Evolutionary conservation across 129 eudicot species (phyloP).

Genomic region (Smallanthus sonchifolius): DNA sequence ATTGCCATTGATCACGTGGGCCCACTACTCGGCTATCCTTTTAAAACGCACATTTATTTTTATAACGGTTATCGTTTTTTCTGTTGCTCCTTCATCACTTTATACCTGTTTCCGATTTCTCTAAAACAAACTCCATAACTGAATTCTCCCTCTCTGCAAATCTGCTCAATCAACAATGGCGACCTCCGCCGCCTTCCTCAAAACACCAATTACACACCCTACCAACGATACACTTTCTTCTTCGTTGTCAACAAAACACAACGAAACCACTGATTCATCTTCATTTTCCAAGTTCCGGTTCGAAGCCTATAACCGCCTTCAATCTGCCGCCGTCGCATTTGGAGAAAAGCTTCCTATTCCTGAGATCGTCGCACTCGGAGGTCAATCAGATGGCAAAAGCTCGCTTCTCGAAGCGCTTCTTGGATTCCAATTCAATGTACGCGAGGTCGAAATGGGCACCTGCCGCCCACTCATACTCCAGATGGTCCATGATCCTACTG

Average conservation of each 20-base stretch:
- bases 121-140: slow-evolving; percentile 26
- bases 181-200: slow-evolving; percentile 25
- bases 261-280: slow-evolving; percentile 31
- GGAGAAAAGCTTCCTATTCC: slow-evolving; percentile 97
- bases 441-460: slow-evolving; percentile 99
- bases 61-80: too few species aligned
- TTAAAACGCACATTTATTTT: too few species aligned
- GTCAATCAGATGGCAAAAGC: slow-evolving; percentile 97
- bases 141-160: neutral
- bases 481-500: slow-evolving; percentile 85
- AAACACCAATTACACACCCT: slow-evolving; percentile 50
- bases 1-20: too few species aligned
- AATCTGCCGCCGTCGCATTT: slow-evolving; percentile 91
- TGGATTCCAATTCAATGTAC: slow-evolving; percentile 88
- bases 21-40: too few species aligned
- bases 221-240: slow-evolving; percentile 21
- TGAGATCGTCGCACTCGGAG: slow-evolving; percentile 91
- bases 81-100: too few species aligned
- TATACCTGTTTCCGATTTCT: neutral
- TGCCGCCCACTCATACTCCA: slow-evolving; percentile 88
- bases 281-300: slow-evolving; percentile 53
- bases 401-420: slow-evolving; percentile 92
- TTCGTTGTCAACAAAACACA: slow-evolving; percentile 33
- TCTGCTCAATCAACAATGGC: slow-evolving; percentile 40
- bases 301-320: slow-evolving; percentile 90